These are phyloP conservation scores for Waltergamsia citrina DNA, from an alignment of 2,329 filamentous ascomycete genomes.

Conservation along the genomic window DNA sequence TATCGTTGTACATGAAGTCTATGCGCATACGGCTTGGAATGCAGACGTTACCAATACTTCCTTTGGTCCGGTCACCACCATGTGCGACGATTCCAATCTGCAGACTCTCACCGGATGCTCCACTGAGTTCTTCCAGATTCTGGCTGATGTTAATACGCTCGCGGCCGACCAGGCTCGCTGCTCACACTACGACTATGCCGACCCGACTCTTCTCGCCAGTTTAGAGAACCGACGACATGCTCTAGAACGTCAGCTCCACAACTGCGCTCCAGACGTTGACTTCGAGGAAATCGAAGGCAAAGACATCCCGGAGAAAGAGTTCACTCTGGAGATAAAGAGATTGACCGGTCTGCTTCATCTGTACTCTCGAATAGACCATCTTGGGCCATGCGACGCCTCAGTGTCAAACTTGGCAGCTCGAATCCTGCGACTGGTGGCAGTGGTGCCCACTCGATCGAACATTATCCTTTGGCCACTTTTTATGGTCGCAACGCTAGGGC, in stretches of 20 bases:
- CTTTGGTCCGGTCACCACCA: not conserved
- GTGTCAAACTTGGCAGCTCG: constrained; percentile 11
- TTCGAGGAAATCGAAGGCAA: not conserved
- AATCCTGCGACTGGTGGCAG: constrained; percentile 12
- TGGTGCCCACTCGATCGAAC: constrained; percentile 15
- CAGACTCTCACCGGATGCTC: constrained; percentile 10
- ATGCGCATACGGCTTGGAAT: constrained; percentile 8
- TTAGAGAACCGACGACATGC: not conserved
- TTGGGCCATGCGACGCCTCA: constrained; percentile 13
- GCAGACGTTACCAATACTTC: not conserved
- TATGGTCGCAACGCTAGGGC: constrained; percentile 17
- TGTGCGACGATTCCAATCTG: constrained; percentile 7
- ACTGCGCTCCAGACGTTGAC: not conserved
- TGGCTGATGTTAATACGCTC: too few species aligned
- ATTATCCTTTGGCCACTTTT: constrained; percentile 17
- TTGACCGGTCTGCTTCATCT: constrained; percentile 16
- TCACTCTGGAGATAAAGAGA: constrained; percentile 14
- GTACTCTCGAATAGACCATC: constrained; percentile 14
- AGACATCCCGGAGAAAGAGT: constrained; percentile 3
- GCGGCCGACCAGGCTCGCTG: too few species aligned
- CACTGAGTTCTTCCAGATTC: constrained; percentile 7
- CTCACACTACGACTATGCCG: not conserved
- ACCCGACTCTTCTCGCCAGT: not conserved
- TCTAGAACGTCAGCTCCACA: not conserved
- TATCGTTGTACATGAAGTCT: constrained; percentile 9